These are phyloP conservation scores for Acephala macrosclerotiorum DNA, from an alignment of 2,329 filamentous ascomycete species.

Conservation along the genomic window DNA sequence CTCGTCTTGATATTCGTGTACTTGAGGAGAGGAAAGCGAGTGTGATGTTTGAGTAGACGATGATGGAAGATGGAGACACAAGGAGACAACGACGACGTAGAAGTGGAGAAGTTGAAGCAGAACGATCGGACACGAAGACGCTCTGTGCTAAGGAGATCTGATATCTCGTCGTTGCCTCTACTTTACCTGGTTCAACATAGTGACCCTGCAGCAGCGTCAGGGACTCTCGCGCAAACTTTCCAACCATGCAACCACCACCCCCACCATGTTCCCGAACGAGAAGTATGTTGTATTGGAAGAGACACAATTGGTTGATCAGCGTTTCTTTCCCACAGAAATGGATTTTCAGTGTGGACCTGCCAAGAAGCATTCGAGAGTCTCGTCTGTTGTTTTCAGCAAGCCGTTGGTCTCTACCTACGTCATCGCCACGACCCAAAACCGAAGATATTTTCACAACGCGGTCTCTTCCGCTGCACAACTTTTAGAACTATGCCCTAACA, in stretches of 20 bases:
- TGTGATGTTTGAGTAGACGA: slow-evolving; percentile 19
- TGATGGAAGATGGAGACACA: slow-evolving; percentile 8
- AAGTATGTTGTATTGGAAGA: not conserved
- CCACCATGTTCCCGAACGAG: not conserved
- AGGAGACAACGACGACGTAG: slow-evolving; percentile 4
- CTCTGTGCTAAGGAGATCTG: not conserved
- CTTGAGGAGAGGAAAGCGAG: slow-evolving; percentile 21
- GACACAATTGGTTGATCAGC: not conserved
- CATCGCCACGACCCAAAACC: not conserved
- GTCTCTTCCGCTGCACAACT: not conserved
- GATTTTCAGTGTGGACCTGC: slow-evolving; percentile 6
- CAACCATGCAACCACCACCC: not conserved
- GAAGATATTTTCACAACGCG: slow-evolving; percentile 7
- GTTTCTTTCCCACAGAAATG: not conserved
- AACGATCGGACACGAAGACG: not conserved
- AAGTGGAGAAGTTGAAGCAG: slow-evolving; percentile 3
- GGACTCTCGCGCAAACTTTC: slow-evolving; percentile 4
- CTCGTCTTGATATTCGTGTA: slow-evolving; percentile 10
- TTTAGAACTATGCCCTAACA: not conserved
- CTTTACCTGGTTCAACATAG: not conserved
- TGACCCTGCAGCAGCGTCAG: slow-evolving; percentile 5
- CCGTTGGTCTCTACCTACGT: not conserved
- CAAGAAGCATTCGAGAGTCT: not conserved
- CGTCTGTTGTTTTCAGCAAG: not conserved
- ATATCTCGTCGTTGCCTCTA: not conserved